Base-by-base conservation (phyloP, 1,284 basidiomycete genomes). In the Ustilago sp. region DNA sequence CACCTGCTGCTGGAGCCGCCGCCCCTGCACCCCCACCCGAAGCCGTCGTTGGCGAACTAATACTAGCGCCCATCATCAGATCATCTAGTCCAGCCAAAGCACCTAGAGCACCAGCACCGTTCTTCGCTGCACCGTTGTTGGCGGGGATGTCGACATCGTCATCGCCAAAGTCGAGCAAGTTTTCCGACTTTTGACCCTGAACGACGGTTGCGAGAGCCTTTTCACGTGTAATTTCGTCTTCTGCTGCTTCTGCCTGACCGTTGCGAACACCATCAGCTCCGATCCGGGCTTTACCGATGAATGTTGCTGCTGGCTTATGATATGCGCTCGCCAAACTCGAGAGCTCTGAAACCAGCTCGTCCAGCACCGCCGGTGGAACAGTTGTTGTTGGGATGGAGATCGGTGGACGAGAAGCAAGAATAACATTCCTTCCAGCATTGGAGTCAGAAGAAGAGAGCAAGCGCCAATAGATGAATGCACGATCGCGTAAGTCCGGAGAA, bases 401-500 rank as follows among this genome's bases (percentile, higher is more conserved):
- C 12, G 95, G 95, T 15, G 96, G 97, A 64, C 95, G 90, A 63
- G 92, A 90, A 1, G 95, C 93, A 15, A 99, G 90, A 12, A 99
- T 94, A 45, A 99, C 95, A 61, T 92, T 90, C 93, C 95, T 80
- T 3, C 95, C 95, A 23, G 95, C 94, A 4, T 91, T 93, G 2
- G 94, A 93, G 86, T 99, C 96, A 41, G 94, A 94, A 11, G 83
- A 84, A 34, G 93, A 95, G 50, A 98, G 87, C 72, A 98, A 86
- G 68, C 96, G 89, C 95, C 95, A 98, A 85, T 98, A 98, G 55
- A 98, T 96, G 86, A 97, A 98, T 0, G 94, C 94, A 35, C 94
- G 90, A 86, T 99, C 96, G 53, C 96, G 90, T n/a, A 99, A 91
- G 86, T 99, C 97, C 6, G 97, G 94, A 28, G 93, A 96, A 84